Conservation (phyloP, 164 flowering plant genomes). For the Liriodendron chinense region DNA sequence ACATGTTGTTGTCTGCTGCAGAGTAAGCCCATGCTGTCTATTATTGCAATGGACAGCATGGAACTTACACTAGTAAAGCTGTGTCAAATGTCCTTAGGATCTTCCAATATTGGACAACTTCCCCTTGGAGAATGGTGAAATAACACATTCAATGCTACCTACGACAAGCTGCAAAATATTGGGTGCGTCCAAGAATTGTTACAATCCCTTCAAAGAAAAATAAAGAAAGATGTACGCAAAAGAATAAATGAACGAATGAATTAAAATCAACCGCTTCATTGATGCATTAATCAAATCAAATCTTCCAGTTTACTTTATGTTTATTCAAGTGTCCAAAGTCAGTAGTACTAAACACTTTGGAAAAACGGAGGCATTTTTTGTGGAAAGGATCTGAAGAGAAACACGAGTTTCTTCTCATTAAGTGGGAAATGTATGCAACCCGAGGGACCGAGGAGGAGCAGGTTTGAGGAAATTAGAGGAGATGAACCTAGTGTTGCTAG, state of each 20-base stretch:
- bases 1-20: constrained; percentile 68
- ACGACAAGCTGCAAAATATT: neutral
- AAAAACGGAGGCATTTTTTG: too few species aligned
- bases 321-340: too few species aligned
- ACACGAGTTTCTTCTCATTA: too few species aligned
- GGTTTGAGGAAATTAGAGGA: too few species aligned
- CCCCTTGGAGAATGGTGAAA: neutral
- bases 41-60: constrained; percentile 43
- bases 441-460: too few species aligned
- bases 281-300: too few species aligned
- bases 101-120: neutral
- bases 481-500: too few species aligned
- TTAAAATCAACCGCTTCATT: too few species aligned
- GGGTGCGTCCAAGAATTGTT: neutral
- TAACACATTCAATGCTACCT: constrained; percentile 5
- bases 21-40: constrained; percentile 73
- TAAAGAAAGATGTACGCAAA: neutral
- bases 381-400: too few species aligned
- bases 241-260: neutral
- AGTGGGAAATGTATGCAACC: too few species aligned
- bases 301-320: too few species aligned
- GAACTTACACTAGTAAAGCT: constrained; percentile 29
- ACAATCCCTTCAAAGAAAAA: neutral
- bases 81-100: constrained; percentile 4
- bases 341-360: too few species aligned